A percentile compares a stretch with the other conserved stretches of the same genome.
Conservation (phyloP, 2,329 filamentous ascomycete genomes). For the Penicillium sp. region DNA sequence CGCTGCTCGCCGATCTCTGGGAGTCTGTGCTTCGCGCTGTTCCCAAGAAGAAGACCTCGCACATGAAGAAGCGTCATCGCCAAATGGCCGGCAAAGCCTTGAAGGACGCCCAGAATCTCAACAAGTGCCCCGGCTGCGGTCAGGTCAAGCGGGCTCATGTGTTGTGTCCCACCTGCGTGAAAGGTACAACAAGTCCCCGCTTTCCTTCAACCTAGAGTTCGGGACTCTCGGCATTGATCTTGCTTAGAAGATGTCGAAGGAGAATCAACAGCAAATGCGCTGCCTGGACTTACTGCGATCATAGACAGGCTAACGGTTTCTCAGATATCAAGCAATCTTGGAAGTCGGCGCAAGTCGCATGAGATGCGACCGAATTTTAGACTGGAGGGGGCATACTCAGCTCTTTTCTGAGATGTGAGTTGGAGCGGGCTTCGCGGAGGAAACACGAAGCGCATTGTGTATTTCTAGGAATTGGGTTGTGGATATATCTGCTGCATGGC, state of each 20-base stretch:
- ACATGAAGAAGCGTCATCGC: slow-evolving; percentile 90
- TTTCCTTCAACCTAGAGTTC: not conserved
- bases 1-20: slow-evolving; percentile 82
- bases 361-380: slow-evolving; percentile 16
- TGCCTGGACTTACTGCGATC: not conserved
- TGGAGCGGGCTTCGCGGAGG: not conserved
- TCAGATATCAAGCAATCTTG: slow-evolving; percentile 53
- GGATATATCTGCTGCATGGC: slow-evolving; percentile 42
- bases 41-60: slow-evolving; percentile 98
- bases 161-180: slow-evolving; percentile 83
- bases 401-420: not conserved
- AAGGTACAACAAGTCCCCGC: slow-evolving; percentile 60
- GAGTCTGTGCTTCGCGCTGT: slow-evolving; percentile 89
- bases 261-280: slow-evolving; percentile 1
- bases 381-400: not conserved
- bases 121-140: slow-evolving; percentile 88
- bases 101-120: slow-evolving; percentile 84
- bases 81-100: slow-evolving; percentile 95
- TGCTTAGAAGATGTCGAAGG: no score
- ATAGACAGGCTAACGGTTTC: slow-evolving; percentile 8
- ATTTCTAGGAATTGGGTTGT: slow-evolving; percentile 29
- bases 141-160: slow-evolving; percentile 85
- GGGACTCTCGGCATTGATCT: not conserved
- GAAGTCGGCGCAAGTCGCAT: slow-evolving; percentile 42
- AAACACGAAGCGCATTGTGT: slow-evolving; percentile 26